Conservation (phyloP, 2,329 filamentous ascomycete genomes). For the Huntiella abstrusa region DNA sequence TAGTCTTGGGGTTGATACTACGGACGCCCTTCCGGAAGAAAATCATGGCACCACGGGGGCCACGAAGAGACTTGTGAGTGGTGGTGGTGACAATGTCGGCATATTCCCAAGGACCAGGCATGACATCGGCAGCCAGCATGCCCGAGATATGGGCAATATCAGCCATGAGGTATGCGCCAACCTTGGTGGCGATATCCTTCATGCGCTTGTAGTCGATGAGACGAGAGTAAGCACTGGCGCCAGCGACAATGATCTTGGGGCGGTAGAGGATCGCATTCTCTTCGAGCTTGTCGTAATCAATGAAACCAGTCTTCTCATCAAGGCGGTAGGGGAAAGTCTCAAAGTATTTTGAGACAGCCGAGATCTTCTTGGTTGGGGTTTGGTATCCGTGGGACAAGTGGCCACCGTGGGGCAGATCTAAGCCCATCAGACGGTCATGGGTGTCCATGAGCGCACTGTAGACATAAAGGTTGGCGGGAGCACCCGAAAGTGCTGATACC, state of each 20-base stretch:
- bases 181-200: constrained; percentile 84
- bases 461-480: constrained; percentile 72
- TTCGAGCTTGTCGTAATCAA: constrained; percentile 87
- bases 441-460: constrained; percentile 95
- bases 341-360: constrained; percentile 95
- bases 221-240: constrained; percentile 95
- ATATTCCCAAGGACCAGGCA: constrained; percentile 79
- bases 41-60: constrained; percentile 97
- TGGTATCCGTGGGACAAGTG: constrained; percentile 97
- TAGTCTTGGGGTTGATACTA: constrained; percentile 77
- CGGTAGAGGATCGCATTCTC: constrained; percentile 83
- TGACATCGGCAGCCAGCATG: constrained; percentile 79
- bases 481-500: constrained; percentile 50
- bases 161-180: constrained; percentile 85
- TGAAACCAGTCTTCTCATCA: constrained; percentile 75
- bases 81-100: constrained; percentile 97
- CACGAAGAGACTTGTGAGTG: constrained; percentile 96
- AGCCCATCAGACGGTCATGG: constrained; percentile 90
- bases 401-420: constrained; percentile 85
- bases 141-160: constrained; percentile 99
- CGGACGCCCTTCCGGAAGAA: constrained; percentile 98
- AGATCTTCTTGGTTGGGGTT: constrained; percentile 61
- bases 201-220: constrained; percentile 93
- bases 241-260: constrained; percentile 88
- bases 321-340: constrained; percentile 96